phyloP scores from a whole-genome alignment of 345 rosid genomes.

The Hypericum perforatum region DNA sequence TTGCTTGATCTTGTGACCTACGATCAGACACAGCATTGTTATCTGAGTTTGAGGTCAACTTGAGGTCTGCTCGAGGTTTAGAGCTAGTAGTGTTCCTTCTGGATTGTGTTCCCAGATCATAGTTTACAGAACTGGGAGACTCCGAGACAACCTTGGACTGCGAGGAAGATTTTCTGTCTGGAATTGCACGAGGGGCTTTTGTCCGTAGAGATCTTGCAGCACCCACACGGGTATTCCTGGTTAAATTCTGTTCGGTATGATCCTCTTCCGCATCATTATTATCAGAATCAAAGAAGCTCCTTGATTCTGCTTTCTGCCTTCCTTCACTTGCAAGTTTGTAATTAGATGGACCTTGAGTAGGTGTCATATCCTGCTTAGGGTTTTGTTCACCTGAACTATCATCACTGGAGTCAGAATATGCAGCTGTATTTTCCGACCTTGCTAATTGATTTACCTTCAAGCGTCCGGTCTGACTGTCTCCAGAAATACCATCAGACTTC shows the following conservation, averaged over 20 bases:
- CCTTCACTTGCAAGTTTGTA: slow-evolving; percentile 11
- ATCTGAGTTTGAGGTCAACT: no score
- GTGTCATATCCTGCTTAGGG: slow-evolving; percentile 14
- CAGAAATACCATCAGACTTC: slow-evolving; percentile 15
- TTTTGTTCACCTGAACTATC: slow-evolving; percentile 30
- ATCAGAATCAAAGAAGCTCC: slow-evolving; percentile 29
- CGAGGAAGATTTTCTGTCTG: no score
- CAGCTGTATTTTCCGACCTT: slow-evolving; percentile 18
- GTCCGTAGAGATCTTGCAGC: slow-evolving; percentile 55
- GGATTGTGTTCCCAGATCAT: no score
- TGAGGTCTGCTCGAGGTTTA: no score
- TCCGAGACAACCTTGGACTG: no score
- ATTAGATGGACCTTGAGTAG: slow-evolving; percentile 14
- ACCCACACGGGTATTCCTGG: slow-evolving; percentile 16
- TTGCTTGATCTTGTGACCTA: no score
- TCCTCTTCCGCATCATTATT: slow-evolving; percentile 34
- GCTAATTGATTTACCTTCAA: slow-evolving; percentile 18
- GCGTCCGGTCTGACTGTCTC: slow-evolving; percentile 18
- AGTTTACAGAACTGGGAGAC: no score
- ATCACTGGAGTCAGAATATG: slow-evolving; percentile 23
- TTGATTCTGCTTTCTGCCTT: slow-evolving; percentile 25
- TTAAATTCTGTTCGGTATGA: slow-evolving; percentile 21
- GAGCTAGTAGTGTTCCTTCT: no score
- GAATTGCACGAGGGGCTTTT: not conserved
- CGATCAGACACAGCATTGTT: no score